Conservation (phyloP, 495 filamentous ascomycete species). For the Poronia punctata region DNA sequence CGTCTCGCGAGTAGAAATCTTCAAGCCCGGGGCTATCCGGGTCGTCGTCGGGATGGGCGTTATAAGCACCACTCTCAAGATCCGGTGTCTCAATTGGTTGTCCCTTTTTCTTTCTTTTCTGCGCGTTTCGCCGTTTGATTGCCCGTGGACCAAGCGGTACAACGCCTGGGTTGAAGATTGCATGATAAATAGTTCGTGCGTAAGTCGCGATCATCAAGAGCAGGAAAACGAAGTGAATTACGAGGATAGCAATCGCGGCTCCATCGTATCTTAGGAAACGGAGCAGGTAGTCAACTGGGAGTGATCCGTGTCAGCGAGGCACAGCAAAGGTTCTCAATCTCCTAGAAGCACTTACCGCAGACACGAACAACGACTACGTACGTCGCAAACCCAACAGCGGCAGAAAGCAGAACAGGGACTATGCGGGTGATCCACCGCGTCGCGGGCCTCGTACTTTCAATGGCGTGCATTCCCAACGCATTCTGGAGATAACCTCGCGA, state of each 20-base stretch:
- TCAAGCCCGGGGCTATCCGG: constrained; percentile 43
- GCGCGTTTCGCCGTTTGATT: constrained; percentile 17
- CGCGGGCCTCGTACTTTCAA: constrained; percentile 27
- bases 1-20: constrained; percentile 67
- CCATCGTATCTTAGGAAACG: constrained; percentile 41
- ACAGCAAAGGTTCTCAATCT: not conserved
- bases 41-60: constrained; percentile 27
- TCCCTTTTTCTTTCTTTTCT: constrained; percentile 17
- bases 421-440: constrained; percentile 41
- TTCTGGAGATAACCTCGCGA: too few species aligned
- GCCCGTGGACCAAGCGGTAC: constrained; percentile 51
- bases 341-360: constrained; percentile 29
- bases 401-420: constrained; percentile 34
- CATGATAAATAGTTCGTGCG: constrained; percentile 56
- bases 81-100: constrained; percentile 22
- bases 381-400: constrained; percentile 30
- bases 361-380: constrained; percentile 36
- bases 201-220: constrained; percentile 60
- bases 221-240: constrained; percentile 64
- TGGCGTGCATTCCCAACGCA: constrained; percentile 23
- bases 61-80: constrained; percentile 34
- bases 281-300: constrained; percentile 58
- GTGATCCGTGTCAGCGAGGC: constrained; percentile 4
- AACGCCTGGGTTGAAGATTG: constrained; percentile 62
- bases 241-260: constrained; percentile 60